A percentile compares a stretch with the other conserved stretches of the same genome.
phyloP scores from a whole-genome alignment of 2,329 filamentous ascomycete genomes.

The Iodosphaeria phyllophila region DNA sequence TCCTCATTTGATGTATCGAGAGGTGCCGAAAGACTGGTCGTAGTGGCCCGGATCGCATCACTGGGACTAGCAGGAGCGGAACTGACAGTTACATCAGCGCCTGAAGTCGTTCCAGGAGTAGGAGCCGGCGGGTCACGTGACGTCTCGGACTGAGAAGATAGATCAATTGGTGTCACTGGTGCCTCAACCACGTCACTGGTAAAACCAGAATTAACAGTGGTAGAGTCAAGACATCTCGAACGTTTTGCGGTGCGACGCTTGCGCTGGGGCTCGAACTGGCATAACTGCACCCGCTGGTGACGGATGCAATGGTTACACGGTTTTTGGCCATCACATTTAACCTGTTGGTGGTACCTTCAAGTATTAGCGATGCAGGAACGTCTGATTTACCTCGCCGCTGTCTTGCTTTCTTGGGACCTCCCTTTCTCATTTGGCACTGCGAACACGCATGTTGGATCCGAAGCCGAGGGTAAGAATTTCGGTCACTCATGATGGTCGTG shows the following conservation, averaged over 20 bases:
- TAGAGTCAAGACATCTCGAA: conserved; percentile 1
- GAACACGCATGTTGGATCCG: no score
- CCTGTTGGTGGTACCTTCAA: no score
- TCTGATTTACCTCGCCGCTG: no score
- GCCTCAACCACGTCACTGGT: not conserved
- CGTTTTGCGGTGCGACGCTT: conserved; percentile 10
- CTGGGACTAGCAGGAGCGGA: not conserved
- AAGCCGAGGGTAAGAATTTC: no score
- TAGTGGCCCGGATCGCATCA: not conserved
- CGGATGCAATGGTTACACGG: conserved; percentile 27
- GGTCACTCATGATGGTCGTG: no score
- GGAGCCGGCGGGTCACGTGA: not conserved
- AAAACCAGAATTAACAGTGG: not conserved
- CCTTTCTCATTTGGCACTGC: no score
- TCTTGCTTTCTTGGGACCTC: no score
- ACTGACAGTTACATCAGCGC: no score
- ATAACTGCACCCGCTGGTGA: conserved; percentile 19
- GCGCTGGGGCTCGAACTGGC: conserved; percentile 24
- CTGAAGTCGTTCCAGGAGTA: no score
- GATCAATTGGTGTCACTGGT: not conserved
- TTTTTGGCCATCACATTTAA: conserved; percentile 28
- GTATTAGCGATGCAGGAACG: no score
- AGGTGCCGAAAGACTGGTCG: not conserved
- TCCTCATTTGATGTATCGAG: conserved; percentile 18
- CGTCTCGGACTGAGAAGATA: not conserved